Evolutionary conservation across 176 grass and related monocot species (phyloP).

Genomic region (Musa schizocarpa): DNA sequence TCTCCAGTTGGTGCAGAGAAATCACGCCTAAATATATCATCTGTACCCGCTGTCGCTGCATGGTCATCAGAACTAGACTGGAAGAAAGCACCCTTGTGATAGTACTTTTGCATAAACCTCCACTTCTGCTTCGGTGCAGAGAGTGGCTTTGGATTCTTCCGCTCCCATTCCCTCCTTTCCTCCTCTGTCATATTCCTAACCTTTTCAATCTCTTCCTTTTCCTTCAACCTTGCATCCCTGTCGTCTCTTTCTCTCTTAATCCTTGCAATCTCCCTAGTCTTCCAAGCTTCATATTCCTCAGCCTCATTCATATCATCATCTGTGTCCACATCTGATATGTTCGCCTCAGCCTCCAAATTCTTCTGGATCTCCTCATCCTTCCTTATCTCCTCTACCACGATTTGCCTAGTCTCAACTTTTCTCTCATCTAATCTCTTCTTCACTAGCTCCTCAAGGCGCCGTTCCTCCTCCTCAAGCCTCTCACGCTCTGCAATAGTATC

Average conservation of each 20-base stretch:
- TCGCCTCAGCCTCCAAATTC: conserved; percentile 59
- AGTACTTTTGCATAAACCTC: conserved; percentile 98
- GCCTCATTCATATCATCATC: conserved; percentile 95
- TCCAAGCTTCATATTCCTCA: conserved; percentile 93
- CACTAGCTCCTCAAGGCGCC: conserved; percentile 67
- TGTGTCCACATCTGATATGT: conserved; percentile 64
- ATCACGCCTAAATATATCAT: conserved; percentile 63
- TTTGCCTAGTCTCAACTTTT: conserved; percentile 58
- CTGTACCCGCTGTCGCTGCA: conserved; percentile 39
- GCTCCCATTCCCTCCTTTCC: conserved; percentile 77
- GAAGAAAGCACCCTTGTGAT: conserved; percentile 95
- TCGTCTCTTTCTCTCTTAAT: conserved; percentile 98
- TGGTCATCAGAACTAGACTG: conserved; percentile 56
- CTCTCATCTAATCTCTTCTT: conserved; percentile 75
- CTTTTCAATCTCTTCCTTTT: conserved; percentile 96
- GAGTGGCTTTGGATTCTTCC: conserved; percentile 49
- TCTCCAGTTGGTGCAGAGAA: conserved; percentile 83
- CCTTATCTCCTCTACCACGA: conserved; percentile 88
- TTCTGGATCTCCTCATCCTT: conserved; percentile 75
- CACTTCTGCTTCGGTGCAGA: conserved; percentile 57
- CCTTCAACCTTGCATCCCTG: conserved; percentile 83
- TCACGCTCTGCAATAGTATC: conserved; percentile 89
- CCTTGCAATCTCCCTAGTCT: conserved; percentile 78
- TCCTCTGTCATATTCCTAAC: conserved; percentile 95
- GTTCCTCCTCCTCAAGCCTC: conserved; percentile 79